phyloP scores from a whole-genome alignment of 108 stramenopile genomes.

The Nannochloropsis granulata region DNA sequence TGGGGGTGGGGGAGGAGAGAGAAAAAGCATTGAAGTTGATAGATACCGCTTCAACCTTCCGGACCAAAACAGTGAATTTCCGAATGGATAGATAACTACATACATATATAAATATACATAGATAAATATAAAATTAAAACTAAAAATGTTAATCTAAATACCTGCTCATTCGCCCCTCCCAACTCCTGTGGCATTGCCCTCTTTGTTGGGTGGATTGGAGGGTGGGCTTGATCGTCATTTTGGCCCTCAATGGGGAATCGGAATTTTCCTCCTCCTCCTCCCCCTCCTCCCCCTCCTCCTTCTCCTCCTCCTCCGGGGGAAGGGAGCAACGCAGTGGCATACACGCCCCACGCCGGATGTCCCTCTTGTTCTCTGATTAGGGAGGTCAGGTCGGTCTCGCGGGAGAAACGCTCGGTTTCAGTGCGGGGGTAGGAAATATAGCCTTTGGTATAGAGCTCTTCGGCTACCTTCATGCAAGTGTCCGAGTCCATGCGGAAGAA shows the following conservation, averaged over 20 bases:
- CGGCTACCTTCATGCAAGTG: slow-evolving; percentile 80
- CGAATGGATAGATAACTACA: no score
- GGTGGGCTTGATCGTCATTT: slow-evolving; percentile 92
- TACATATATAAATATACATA: no score
- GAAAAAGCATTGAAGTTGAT: no score
- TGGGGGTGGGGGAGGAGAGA: not conserved
- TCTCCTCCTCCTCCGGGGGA: not conserved
- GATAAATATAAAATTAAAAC: no score
- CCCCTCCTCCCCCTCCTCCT: not conserved
- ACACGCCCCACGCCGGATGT: slow-evolving; percentile 1
- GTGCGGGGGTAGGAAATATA: slow-evolving; percentile 90
- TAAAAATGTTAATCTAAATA: no score
- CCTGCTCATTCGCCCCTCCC: slow-evolving; percentile 35
- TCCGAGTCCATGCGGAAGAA: slow-evolving; percentile 73
- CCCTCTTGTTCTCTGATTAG: slow-evolving; percentile 42
- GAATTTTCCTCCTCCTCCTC: slow-evolving; percentile 7
- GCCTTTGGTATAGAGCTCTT: slow-evolving; percentile 79
- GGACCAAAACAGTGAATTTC: no score
- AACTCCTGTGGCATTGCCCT: slow-evolving; percentile 65
- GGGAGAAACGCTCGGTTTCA: slow-evolving; percentile 84
- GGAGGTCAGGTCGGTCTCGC: slow-evolving; percentile 62
- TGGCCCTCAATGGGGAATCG: slow-evolving; percentile 40
- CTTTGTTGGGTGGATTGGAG: slow-evolving; percentile 94
- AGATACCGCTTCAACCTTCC: no score
- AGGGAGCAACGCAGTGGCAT: not conserved